Conservation (phyloP, 176 grass and related monocot genomes). For the Ensete ventricosum region DNA sequence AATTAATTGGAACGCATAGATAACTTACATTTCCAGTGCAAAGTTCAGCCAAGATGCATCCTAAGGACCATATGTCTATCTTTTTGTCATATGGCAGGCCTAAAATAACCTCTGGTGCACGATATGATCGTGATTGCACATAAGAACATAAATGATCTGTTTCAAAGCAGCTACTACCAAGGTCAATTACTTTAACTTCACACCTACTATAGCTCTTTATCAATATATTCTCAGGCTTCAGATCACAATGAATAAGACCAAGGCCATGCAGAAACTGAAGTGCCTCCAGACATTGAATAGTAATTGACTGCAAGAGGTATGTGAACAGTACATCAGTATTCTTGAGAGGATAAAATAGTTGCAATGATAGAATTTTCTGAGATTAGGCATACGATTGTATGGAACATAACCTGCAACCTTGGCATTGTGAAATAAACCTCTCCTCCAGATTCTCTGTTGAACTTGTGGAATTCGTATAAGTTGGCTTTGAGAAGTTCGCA, state of each 20-base stretch:
- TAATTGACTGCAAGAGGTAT: conserved; percentile 65
- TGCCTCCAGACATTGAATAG: conserved; percentile 94
- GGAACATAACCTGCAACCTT: conserved; percentile 66
- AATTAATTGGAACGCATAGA: background rate
- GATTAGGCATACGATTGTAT: background rate
- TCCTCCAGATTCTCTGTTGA: conserved; percentile 97
- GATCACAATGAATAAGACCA: conserved; percentile 96
- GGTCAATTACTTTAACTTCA: conserved; percentile 98
- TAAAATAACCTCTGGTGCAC: conserved; percentile 95
- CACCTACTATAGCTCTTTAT: conserved; percentile 98
- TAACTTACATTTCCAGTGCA: conserved; percentile 95
- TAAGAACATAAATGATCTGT: conserved; percentile 95
- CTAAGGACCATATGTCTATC: conserved; percentile 98
- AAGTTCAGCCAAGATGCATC: conserved; percentile 96
- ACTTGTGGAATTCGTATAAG: conserved; percentile 98
- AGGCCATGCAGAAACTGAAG: conserved; percentile 92
- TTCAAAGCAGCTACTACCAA: conserved; percentile 98
- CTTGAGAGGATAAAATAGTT: conserved; percentile 15
- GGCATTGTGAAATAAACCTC: conserved; percentile 99
- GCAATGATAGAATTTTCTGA: background rate
- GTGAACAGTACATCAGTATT: conserved; percentile 15
- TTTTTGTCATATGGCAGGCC: conserved; percentile 95
- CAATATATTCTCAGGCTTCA: conserved; percentile 99
- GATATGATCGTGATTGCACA: conserved; percentile 90
- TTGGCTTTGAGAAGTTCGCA: conserved; percentile 99